A percentile compares a stretch with the other conserved stretches of the same genome.
phyloP scores from a whole-genome alignment of 768 basidiomycete species.

The Lactarius deliciosus region DNA sequence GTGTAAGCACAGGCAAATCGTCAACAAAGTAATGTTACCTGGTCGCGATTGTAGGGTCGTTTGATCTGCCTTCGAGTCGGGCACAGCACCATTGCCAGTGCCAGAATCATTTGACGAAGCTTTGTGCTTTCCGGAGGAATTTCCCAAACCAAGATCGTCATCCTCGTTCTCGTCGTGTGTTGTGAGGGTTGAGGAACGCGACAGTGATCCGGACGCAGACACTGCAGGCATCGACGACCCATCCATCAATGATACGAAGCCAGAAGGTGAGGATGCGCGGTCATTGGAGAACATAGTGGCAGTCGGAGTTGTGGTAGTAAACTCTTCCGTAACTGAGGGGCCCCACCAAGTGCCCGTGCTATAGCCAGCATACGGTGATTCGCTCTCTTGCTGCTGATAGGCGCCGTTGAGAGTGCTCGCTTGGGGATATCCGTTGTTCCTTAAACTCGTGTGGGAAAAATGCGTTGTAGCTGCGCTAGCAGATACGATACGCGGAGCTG shows the following conservation, averaged over 20 bases:
- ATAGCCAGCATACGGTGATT: not conserved
- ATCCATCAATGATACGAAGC: conserved; percentile 86
- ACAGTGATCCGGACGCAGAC: conserved; percentile 27
- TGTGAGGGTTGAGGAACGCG: conserved; percentile 26
- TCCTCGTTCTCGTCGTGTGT: conserved; percentile 58
- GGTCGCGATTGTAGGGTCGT: conserved; percentile 34
- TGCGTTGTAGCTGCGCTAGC: conserved; percentile 53
- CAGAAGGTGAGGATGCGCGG: conserved; percentile 30
- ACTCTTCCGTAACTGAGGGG: conserved; percentile 42
- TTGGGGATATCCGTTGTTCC: conserved; percentile 32
- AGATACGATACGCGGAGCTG: conserved; percentile 54
- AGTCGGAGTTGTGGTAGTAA: conserved; percentile 59
- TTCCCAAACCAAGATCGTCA: conserved; percentile 92
- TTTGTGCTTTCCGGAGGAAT: conserved; percentile 49
- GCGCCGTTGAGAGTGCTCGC: not conserved
- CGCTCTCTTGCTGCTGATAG: conserved; percentile 12
- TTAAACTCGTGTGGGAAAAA: conserved; percentile 45
- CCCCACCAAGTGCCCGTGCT: conserved; percentile 58
- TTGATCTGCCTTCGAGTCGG: conserved; percentile 19
- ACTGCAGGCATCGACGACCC: conserved; percentile 42
- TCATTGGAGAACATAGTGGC: conserved; percentile 61
- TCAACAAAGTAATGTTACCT: conserved; percentile 32
- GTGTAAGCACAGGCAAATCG: not conserved
- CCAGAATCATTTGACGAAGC: conserved; percentile 35
- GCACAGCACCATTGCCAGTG: conserved; percentile 32